Evolutionary conservation across 495 filamentous ascomycete genomes (phyloP).

Genomic region (Aspergillus saccharolyticus): DNA sequence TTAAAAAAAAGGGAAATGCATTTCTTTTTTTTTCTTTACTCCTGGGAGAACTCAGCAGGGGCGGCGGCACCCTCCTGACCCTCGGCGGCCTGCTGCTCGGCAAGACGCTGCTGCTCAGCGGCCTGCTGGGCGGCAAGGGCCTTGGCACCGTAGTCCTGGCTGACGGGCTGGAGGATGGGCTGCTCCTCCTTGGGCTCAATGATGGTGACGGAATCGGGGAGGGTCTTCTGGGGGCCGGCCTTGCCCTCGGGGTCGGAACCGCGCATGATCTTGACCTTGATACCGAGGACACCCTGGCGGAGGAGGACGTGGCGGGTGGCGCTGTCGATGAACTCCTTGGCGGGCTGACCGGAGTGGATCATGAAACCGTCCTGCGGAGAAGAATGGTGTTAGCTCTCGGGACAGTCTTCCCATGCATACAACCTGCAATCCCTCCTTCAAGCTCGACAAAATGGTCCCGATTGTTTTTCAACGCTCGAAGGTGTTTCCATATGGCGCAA

Average conservation of each 20-base stretch:
- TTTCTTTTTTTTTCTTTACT: conserved; percentile 28
- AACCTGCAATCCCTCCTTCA: background rate
- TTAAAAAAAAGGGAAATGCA: conserved; percentile 17
- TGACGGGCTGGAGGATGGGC: conserved; percentile 85
- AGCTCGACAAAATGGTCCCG: background rate
- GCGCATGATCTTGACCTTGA: conserved; percentile 99
- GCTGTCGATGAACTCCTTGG: conserved; percentile 98
- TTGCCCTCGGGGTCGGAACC: conserved; percentile 99
- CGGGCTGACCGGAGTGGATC: conserved; percentile 99
- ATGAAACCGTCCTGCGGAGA: conserved; percentile 86
- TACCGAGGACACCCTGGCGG: conserved; percentile 97
- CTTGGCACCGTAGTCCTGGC: conserved; percentile 98
- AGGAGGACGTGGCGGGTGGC: conserved; percentile 98
- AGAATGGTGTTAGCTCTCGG: conserved; percentile 1
- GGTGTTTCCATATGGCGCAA: too few species aligned
- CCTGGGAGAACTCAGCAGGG: conserved; percentile 42
- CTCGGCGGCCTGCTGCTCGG: conserved; percentile 55
- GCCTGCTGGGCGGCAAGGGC: conserved; percentile 79
- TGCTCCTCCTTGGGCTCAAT: conserved; percentile 99
- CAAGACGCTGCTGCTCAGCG: conserved; percentile 65
- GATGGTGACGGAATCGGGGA: conserved; percentile 97
- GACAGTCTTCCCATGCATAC: background rate
- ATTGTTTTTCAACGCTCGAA: background rate
- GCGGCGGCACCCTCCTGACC: conserved; percentile 36
- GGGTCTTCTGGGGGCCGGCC: conserved; percentile 89